These are phyloP conservation scores for Carex littledalei DNA, from an alignment of 176 grass and related monocot genomes.

Conservation along the genomic window DNA sequence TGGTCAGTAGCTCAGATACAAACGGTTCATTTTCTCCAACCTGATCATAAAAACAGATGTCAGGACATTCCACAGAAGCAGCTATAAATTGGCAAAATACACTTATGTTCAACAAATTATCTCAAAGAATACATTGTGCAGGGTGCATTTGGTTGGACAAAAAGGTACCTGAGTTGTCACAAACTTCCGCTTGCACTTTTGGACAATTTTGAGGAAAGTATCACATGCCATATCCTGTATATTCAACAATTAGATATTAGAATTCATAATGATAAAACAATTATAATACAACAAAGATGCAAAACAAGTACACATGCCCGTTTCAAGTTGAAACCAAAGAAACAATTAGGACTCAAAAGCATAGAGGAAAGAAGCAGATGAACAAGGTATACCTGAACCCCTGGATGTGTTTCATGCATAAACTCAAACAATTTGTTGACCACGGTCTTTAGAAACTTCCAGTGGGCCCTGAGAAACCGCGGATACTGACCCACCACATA, in stretches of 20 bases:
- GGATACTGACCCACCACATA: conserved; percentile 99
- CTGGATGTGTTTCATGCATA: conserved; percentile 99
- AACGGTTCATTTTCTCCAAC: conserved; percentile 98
- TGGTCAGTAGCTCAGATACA: conserved; percentile 81
- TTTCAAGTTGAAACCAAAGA: conserved; percentile 7
- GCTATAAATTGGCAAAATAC: conserved; percentile 5
- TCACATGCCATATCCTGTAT: conserved; percentile 99
- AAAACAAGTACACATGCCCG: background rate
- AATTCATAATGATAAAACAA: conserved; percentile 9
- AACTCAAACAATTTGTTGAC: conserved; percentile 99
- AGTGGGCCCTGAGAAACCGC: conserved; percentile 96
- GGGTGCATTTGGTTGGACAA: background rate
- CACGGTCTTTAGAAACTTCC: conserved; percentile 99
- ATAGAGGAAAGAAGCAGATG: background rate
- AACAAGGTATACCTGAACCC: conserved; percentile 77
- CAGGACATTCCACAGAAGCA: conserved; percentile 4
- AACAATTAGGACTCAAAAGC: conserved; percentile 8
- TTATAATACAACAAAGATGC: background rate
- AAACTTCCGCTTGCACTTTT: conserved; percentile 99
- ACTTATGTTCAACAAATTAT: conserved; percentile 3
- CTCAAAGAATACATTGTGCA: background rate
- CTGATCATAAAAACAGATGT: conserved; percentile 35
- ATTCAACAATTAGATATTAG: background rate
- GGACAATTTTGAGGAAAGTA: conserved; percentile 97
- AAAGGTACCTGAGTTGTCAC: conserved; percentile 79